Conservation (phyloP, 345 rosid species). For the Hibiscus trionum region DNA sequence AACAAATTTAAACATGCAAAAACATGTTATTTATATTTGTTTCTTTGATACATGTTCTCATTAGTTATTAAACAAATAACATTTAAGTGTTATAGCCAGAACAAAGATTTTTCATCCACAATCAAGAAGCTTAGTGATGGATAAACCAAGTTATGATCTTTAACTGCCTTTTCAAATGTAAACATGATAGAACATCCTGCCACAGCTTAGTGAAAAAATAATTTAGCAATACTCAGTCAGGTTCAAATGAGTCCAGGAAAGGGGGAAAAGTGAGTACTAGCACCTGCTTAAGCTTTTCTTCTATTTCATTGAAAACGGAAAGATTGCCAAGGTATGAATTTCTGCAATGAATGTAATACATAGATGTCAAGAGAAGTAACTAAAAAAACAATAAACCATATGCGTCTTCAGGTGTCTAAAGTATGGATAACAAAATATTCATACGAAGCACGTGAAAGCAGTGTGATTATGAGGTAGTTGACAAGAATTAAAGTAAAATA, state of each 20-base stretch:
- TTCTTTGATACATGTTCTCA: not conserved
- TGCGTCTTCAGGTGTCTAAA: not conserved
- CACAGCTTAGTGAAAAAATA: not conserved
- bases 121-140: not conserved
- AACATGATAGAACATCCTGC: not conserved
- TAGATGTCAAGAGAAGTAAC: not conserved
- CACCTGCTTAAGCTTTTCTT: slow-evolving; percentile 71
- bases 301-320: slow-evolving; percentile 59
- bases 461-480: not conserved
- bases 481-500: not conserved
- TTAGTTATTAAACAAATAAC: not conserved
- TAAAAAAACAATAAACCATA: not conserved
- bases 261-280: slow-evolving; percentile 5
- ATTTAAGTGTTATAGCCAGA: not conserved
- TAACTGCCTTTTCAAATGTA: not conserved
- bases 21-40: not conserved
- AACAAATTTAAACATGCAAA: not conserved
- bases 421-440: not conserved
- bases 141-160: not conserved
- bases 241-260: not conserved
- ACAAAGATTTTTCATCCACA: not conserved
- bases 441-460: not conserved
- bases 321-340: slow-evolving; percentile 79
- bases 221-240: not conserved
- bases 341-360: slow-evolving; percentile 29